Evolutionary conservation across 257 asterid genomes (phyloP), one percentile per base, ranked within the genome.

Genomic region (Scutellaria baicalensis): DNA sequence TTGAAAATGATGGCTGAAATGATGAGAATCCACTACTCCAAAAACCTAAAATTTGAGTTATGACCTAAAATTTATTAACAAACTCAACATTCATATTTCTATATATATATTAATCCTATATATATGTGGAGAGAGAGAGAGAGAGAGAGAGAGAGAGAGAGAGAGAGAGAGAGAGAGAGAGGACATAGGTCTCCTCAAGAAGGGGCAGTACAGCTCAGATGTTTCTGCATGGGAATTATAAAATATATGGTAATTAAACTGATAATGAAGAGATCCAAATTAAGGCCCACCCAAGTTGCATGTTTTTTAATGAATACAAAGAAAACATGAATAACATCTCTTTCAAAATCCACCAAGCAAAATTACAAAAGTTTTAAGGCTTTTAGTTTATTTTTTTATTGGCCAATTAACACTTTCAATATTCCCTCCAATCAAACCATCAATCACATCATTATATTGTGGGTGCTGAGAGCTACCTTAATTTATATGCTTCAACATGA

Each of bases 181-280:
- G 10, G 49, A 1, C 12, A 43, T 14, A 52, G 77, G 72, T 64
- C 64, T 54, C 14, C 59, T 54, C 1, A 9, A 6, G 66, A 44
- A 64, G 72, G 72, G 66, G 77, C 71, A 72, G 50, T 54, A 27
- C 65, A 72, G 65, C 31, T 72, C 59, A 54, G 59, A 65, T 73
- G 77, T 73, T 6, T 55, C 8, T 73, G 73, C 78, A 65, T 56
- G 73, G 62, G 48, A 44, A 64, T 40, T 49, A 64, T 54, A 27
- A 44, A 44, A 45, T 44, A 11, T 55, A 59, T 47, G 61, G 33
- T 48, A n/a, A n/a, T n/a, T n/a, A 47, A 55, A 27, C 4, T 55
- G 60, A 8, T 21, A 10, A 23, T 44, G 20, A 44, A n/a, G 52
- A 27, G 52, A 27, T 44, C 6, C 33, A 27, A 27, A 23, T 23